A percentile compares a stretch with the other conserved stretches of the same genome.
Evolutionary conservation across 805 yeast genomes (phyloP).

Genomic region (Saccharomycopsis guyanensis): DNA sequence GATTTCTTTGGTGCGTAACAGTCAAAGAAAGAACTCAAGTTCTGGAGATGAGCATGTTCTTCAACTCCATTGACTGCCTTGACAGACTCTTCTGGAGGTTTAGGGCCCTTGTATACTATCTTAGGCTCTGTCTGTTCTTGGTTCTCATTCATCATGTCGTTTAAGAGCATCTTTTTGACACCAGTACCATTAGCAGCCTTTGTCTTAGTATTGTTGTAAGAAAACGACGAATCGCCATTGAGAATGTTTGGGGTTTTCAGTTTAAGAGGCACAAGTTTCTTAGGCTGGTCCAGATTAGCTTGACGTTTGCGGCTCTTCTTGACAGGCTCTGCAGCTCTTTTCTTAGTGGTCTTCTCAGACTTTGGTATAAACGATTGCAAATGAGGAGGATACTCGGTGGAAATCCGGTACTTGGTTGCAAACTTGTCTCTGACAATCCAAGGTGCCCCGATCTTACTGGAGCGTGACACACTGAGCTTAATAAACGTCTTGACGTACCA

Average conservation of each 20-base stretch:
- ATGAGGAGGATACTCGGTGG: slow-evolving; percentile 50
- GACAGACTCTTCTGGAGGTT: slow-evolving; percentile 14
- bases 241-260: background rate
- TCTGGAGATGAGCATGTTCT: slow-evolving; percentile 14
- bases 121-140: background rate
- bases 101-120: slow-evolving; percentile 14
- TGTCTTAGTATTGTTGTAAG: background rate
- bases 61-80: slow-evolving; percentile 5
- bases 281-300: background rate
- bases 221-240: background rate
- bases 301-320: background rate
- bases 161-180: background rate
- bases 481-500: slow-evolving; percentile 84
- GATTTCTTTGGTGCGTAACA: slow-evolving; percentile 16
- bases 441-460: slow-evolving; percentile 85
- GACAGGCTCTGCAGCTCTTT: background rate
- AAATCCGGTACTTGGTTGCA: slow-evolving; percentile 62
- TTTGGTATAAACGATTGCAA: slow-evolving; percentile 28
- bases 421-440: slow-evolving; percentile 84
- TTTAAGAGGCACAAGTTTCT: background rate
- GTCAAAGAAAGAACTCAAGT: slow-evolving; percentile 7
- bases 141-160: background rate
- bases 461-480: slow-evolving; percentile 68
- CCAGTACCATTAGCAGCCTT: background rate
- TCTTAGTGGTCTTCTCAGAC: background rate